phyloP scores from a whole-genome alignment of 2,329 filamentous ascomycete genomes.

The Alternaria consortialis region DNA sequence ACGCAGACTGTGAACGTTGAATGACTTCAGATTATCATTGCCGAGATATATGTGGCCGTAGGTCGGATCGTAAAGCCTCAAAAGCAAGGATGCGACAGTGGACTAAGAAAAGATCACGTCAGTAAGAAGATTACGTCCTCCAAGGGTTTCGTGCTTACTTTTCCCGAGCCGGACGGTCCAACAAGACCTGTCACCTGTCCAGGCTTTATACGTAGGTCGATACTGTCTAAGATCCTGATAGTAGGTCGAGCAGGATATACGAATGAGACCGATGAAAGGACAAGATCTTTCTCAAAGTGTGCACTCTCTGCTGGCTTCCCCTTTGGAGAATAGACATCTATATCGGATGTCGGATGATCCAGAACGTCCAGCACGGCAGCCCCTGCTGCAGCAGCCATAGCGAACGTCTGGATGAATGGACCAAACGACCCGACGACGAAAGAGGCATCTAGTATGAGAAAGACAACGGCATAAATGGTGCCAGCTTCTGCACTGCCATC shows the following conservation, averaged over 20 bases:
- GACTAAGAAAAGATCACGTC: conserved; percentile 47
- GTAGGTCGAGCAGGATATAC: conserved; percentile 56
- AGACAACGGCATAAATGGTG: conserved; percentile 70
- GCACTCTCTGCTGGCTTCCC: conserved; percentile 27
- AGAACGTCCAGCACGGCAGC: conserved; percentile 57
- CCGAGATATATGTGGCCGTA: conserved; percentile 41
- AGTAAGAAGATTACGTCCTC: background rate
- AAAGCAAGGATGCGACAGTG: conserved; percentile 55
- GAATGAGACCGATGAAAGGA: conserved; percentile 53
- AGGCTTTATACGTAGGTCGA: conserved; percentile 49
- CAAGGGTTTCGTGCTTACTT: background rate
- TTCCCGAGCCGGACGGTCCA: conserved; percentile 53
- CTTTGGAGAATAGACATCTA: conserved; percentile 50
- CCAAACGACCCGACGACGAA: conserved; percentile 71
- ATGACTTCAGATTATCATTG: conserved; percentile 34
- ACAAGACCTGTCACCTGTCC: conserved; percentile 57
- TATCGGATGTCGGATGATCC: conserved; percentile 50
- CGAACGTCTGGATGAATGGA: conserved; percentile 67
- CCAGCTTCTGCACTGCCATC: conserved; percentile 53
- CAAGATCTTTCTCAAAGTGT: conserved; percentile 43
- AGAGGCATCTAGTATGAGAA: conserved; percentile 70
- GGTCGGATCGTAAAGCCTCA: conserved; percentile 51
- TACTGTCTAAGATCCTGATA: conserved; percentile 50
- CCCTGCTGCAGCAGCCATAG: conserved; percentile 62
- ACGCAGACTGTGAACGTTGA: conserved; percentile 45